A percentile compares a stretch with the other conserved stretches of the same genome.
Evolutionary conservation across 169 alveolate species (phyloP).

Genomic region (Blepharisma undulans): DNA sequence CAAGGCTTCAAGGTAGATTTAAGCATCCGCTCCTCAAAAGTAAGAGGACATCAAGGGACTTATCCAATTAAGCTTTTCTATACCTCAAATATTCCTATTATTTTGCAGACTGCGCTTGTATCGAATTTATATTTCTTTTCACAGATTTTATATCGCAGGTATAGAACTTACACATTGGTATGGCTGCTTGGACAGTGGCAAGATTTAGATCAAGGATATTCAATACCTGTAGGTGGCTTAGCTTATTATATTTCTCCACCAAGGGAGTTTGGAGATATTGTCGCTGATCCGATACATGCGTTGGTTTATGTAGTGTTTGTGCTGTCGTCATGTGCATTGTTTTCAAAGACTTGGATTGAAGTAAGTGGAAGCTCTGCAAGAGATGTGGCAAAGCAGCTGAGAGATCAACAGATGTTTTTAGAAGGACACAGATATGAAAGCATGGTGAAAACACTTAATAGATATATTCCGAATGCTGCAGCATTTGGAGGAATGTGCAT

Average conservation of each 20-base stretch:
- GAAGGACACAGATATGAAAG: slow-evolving; percentile 91
- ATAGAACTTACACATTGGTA: slow-evolving; percentile 91
- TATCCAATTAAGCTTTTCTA: slow-evolving; percentile 99
- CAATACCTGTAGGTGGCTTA: slow-evolving; percentile 99
- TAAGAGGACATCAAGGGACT: slow-evolving; percentile 96
- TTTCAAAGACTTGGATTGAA: slow-evolving; percentile 99
- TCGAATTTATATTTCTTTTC: slow-evolving; percentile 99
- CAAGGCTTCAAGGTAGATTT: slow-evolving; percentile 99
- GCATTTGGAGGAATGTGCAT: slow-evolving; percentile 99
- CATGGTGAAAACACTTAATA: slow-evolving; percentile 82
- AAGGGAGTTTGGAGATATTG: slow-evolving; percentile 73
- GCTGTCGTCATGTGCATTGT: slow-evolving; percentile 97
- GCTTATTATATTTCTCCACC: slow-evolving; percentile 99
- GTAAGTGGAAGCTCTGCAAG: slow-evolving; percentile 98
- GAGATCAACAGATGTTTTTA: slow-evolving; percentile 96
- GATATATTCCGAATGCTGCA: slow-evolving; percentile 99
- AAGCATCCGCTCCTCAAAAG: slow-evolving; percentile 93
- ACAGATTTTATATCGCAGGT: slow-evolving; percentile 96
- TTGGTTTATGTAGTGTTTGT: slow-evolving; percentile 96
- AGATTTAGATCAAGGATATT: slow-evolving; percentile 89
- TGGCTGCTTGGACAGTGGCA: slow-evolving; percentile 95
- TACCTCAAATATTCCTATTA: slow-evolving; percentile 99
- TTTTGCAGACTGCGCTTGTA: slow-evolving; percentile 94
- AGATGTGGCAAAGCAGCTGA: slow-evolving; percentile 99
- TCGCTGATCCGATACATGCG: slow-evolving; percentile 97